These are phyloP conservation scores for Nasturtium officinale DNA, from an alignment of 345 rosid genomes.

Conservation along the genomic window DNA sequence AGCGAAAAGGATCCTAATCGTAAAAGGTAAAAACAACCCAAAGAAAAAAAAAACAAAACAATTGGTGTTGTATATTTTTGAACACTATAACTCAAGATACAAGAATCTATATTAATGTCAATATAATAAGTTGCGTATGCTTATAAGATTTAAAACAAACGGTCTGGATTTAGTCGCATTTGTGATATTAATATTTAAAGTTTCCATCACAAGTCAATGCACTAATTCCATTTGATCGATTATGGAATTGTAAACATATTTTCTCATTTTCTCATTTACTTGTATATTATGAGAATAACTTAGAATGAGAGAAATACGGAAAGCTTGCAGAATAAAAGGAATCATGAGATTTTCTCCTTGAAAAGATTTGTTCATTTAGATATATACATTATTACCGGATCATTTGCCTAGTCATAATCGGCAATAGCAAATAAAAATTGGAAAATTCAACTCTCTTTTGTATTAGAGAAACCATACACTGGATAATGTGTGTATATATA, in stretches of 20 bases:
- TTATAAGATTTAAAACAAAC: not conserved
- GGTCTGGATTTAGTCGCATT: not conserved
- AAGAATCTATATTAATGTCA: no score
- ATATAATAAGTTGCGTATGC: not conserved
- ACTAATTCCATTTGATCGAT: not conserved
- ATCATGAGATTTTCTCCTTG: not conserved
- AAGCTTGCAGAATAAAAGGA: not conserved
- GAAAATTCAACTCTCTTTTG: no score
- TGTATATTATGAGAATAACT: no score
- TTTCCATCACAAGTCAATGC: not conserved
- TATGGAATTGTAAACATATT: not conserved
- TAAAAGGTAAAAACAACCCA: not conserved
- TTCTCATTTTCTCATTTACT: not conserved
- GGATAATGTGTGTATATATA: not conserved
- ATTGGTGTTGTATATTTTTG: not conserved
- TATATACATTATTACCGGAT: no score
- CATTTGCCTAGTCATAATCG: conserved; percentile 4
- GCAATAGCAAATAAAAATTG: not conserved
- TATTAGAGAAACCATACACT: not conserved
- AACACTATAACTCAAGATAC: no score
- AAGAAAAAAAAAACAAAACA: not conserved
- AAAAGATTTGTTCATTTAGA: not conserved
- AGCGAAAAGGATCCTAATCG: not conserved
- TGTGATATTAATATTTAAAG: not conserved
- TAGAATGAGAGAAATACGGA: not conserved